phyloP scores from a whole-genome alignment of 768 basidiomycete genomes.

The Hygrophoropsis aurantiaca region DNA sequence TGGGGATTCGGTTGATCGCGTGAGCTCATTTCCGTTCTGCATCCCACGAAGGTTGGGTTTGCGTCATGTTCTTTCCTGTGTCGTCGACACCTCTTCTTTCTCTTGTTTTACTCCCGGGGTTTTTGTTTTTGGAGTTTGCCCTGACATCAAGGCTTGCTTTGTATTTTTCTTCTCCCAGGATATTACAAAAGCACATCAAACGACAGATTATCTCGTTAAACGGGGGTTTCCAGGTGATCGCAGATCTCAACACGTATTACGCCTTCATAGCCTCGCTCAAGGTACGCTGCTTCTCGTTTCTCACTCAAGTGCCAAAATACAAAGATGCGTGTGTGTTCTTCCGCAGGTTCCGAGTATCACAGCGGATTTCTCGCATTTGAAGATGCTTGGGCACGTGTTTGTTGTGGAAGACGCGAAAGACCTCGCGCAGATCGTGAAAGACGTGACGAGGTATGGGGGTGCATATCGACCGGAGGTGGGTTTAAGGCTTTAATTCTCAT shows the following conservation, averaged over 20 bases:
- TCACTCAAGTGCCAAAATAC: not conserved
- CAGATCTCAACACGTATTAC: conserved; percentile 94
- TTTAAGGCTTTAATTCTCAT: not conserved
- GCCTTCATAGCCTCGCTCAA: conserved; percentile 85
- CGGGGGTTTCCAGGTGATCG: conserved; percentile 95
- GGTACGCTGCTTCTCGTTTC: conserved; percentile 36
- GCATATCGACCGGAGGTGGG: conserved; percentile 89
- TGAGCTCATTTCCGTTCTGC: conserved; percentile 37
- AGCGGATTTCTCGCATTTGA: conserved; percentile 89
- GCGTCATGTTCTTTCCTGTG: no score
- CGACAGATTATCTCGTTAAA: conserved; percentile 92
- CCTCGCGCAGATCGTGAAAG: conserved; percentile 91
- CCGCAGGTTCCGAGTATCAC: conserved; percentile 74
- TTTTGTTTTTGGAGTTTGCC: no score
- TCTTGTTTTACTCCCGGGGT: no score
- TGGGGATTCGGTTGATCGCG: conserved; percentile 87
- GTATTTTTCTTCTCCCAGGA: conserved; percentile 47
- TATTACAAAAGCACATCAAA: conserved; percentile 95
- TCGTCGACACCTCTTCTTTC: no score
- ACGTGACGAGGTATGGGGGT: conserved; percentile 94
- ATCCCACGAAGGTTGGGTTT: no score
- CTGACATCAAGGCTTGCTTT: not conserved
- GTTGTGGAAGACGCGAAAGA: conserved; percentile 96
- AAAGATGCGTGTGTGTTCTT: not conserved
- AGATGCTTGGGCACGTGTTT: conserved; percentile 96